phyloP scores from a whole-genome alignment of 257 asterid genomes.

The Forsythia suspensa region DNA sequence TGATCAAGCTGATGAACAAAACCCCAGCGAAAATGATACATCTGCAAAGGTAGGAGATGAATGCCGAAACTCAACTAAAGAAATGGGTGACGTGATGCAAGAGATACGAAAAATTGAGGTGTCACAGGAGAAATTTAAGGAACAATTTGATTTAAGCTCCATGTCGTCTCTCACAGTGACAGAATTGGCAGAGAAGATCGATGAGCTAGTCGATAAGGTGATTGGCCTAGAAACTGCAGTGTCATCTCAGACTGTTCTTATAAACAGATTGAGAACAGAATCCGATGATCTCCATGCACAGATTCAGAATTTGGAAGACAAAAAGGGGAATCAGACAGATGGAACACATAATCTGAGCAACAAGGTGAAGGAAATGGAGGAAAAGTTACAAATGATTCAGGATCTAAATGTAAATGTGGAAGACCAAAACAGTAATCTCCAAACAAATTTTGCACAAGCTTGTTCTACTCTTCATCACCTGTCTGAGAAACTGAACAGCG shows the following conservation, averaged over 20 bases:
- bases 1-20: constrained; percentile 28
- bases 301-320: constrained; percentile 53
- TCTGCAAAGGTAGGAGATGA: constrained; percentile 1
- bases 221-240: constrained; percentile 68
- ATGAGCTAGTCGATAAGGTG: constrained; percentile 76
- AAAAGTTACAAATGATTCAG: constrained; percentile 47
- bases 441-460: constrained; percentile 54
- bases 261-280: constrained; percentile 64
- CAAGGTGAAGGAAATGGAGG: constrained; percentile 65
- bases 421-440: constrained; percentile 52
- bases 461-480: constrained; percentile 53
- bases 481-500: constrained; percentile 53
- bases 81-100: constrained; percentile 21
- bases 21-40: constrained; percentile 2
- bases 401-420: constrained; percentile 57
- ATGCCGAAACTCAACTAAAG: constrained; percentile 22
- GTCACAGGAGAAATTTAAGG: constrained; percentile 27
- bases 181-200: constrained; percentile 81
- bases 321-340: constrained; percentile 37
- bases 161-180: constrained; percentile 55
- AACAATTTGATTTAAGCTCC: constrained; percentile 31
- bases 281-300: constrained; percentile 62
- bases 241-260: constrained; percentile 70
- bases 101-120: constrained; percentile 25
- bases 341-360: constrained; percentile 38